phyloP scores from a whole-genome alignment of 768 basidiomycete species.

The Mrakia blollopis region DNA sequence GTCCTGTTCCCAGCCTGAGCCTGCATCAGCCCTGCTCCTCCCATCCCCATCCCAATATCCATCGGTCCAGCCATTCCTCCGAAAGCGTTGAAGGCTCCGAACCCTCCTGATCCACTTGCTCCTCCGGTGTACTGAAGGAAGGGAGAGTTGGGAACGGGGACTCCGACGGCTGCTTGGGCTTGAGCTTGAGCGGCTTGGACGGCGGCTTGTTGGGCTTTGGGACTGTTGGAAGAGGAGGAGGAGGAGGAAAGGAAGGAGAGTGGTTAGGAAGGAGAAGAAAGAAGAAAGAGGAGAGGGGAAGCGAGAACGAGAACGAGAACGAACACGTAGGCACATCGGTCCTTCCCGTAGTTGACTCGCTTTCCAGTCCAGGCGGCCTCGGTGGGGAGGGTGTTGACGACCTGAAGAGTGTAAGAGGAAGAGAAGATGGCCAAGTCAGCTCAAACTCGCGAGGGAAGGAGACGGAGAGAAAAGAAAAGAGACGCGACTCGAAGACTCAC shows the following conservation, averaged over 20 bases:
- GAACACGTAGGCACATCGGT: conserved; percentile 59
- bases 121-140: conserved; percentile 33
- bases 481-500: conserved; percentile 46
- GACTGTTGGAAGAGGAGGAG: conserved; percentile 40
- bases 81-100: conserved; percentile 33
- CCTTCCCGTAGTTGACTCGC: conserved; percentile 96
- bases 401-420: conserved; percentile 49
- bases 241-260: conserved; percentile 50
- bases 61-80: conserved; percentile 24
- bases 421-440: background rate
- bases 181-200: conserved; percentile 50
- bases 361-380: conserved; percentile 93
- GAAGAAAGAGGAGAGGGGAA: background rate
- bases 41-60: conserved; percentile 36
- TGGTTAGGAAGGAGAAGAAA: conserved; percentile 50
- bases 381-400: conserved; percentile 84
- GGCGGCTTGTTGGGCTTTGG: conserved; percentile 74
- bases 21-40: conserved; percentile 39
- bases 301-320: background rate
- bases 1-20: conserved; percentile 73
- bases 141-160: conserved; percentile 42
- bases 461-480: background rate
- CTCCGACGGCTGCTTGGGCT: conserved; percentile 39
- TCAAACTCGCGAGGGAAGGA: too few relatives aligned
- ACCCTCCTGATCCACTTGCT: conserved; percentile 17